Percentiles rank a stretch among this genome's conserved stretches.
Conservation (phyloP, 2,329 filamentous ascomycete genomes). For the Pseudocercospora eumusae region DNA sequence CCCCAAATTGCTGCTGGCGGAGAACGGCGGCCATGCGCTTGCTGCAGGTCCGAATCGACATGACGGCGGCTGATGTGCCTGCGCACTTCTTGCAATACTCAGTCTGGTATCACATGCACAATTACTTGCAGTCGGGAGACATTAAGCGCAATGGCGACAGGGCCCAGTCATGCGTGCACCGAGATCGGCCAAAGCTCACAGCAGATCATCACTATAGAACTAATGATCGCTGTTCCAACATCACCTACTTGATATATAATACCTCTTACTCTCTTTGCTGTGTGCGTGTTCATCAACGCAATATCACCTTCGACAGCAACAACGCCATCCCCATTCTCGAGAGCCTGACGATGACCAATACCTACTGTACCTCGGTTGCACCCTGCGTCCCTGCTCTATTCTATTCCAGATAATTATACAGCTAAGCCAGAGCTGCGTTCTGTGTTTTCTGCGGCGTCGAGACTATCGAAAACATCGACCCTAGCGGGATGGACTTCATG, state of each 20-base stretch:
- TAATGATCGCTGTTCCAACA: background rate
- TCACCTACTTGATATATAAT: background rate
- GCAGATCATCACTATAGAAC: background rate
- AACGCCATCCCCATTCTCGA: too few relatives aligned
- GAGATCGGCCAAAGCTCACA: background rate
- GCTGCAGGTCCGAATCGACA: conserved; percentile 25
- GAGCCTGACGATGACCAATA: too few relatives aligned
- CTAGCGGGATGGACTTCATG: background rate
- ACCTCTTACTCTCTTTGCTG: background rate
- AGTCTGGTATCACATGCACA: background rate
- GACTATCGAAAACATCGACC: background rate
- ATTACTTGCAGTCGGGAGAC: background rate
- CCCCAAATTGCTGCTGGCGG: conserved; percentile 9
- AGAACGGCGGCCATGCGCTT: conserved; percentile 31
- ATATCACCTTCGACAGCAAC: background rate
- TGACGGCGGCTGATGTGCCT: background rate
- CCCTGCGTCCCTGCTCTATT: too few relatives aligned
- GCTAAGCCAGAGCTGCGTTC: too few relatives aligned
- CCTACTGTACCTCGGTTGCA: too few relatives aligned
- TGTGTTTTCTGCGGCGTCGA: too few relatives aligned
- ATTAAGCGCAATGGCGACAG: background rate
- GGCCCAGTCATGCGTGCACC: background rate
- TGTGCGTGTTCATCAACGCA: background rate
- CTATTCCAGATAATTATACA: too few relatives aligned
- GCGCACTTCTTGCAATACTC: background rate